phyloP scores from a whole-genome alignment of 1,284 basidiomycete species.

The Fomitopsis pinicola region DNA sequence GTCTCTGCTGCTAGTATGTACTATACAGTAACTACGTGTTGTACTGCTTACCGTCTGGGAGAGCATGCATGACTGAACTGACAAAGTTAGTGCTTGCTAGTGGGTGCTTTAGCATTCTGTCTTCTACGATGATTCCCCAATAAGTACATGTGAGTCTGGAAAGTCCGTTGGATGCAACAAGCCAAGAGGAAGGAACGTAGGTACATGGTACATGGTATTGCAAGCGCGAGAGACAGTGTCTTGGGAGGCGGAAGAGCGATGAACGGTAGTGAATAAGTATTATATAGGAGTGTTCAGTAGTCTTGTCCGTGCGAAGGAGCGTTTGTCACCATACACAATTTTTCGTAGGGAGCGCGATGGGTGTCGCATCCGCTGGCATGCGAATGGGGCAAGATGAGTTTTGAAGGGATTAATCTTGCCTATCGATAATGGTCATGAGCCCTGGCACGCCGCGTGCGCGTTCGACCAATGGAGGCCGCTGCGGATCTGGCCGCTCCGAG shows the following conservation, averaged over 20 bases:
- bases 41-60: too few relatives aligned
- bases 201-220: not conserved
- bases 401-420: not conserved
- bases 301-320: not conserved
- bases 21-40: too few relatives aligned
- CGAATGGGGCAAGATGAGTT: not conserved
- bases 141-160: not conserved
- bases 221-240: not conserved
- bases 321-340: not conserved
- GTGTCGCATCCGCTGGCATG: not conserved
- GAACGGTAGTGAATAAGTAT: not conserved
- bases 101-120: too few relatives aligned
- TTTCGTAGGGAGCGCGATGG: not conserved
- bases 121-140: not conserved
- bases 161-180: not conserved
- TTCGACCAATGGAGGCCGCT: slow-evolving; percentile 29
- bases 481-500: slow-evolving; percentile 28
- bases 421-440: slow-evolving; percentile 31
- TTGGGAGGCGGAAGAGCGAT: not conserved
- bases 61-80: too few relatives aligned
- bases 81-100: too few relatives aligned
- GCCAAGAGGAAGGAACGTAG: not conserved
- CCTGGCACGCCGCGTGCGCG: slow-evolving; percentile 29
- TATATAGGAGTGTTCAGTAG: not conserved
- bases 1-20: too few relatives aligned